phyloP scores from a whole-genome alignment of 257 asterid genomes.

The Coffea canephora region DNA sequence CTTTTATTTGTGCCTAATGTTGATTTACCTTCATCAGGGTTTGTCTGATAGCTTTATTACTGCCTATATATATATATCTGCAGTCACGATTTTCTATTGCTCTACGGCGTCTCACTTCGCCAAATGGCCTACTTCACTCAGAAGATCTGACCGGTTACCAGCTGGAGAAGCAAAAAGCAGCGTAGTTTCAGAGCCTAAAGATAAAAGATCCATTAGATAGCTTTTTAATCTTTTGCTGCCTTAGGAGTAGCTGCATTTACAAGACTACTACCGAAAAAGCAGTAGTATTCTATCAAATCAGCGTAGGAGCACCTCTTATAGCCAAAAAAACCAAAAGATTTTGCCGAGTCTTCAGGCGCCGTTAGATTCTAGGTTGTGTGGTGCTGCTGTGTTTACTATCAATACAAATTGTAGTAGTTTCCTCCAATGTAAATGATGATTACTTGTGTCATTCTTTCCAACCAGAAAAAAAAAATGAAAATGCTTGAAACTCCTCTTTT shows the following conservation, averaged over 20 bases:
- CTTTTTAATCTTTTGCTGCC: background rate
- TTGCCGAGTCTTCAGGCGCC: background rate
- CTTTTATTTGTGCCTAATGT: background rate
- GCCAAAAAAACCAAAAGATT: background rate
- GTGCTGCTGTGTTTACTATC: too few relatives aligned
- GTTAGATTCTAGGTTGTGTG: too few relatives aligned
- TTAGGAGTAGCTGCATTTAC: background rate
- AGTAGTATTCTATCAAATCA: background rate
- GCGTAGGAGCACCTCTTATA: background rate
- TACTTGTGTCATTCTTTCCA: background rate
- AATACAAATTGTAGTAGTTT: background rate
- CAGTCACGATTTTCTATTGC: constrained; percentile 82
- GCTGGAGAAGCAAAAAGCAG: constrained; percentile 43
- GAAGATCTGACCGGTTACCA: constrained; percentile 40
- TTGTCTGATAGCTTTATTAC: background rate
- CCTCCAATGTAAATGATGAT: background rate
- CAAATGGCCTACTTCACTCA: constrained; percentile 55
- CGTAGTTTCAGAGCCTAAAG: constrained; percentile 19
- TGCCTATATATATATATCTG: constrained; percentile 8
- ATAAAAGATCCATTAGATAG: background rate
- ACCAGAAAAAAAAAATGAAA: background rate
- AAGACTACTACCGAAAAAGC: background rate
- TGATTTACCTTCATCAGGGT: background rate
- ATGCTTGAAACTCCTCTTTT: background rate
- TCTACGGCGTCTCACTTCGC: constrained; percentile 60